Percentiles rank a stretch among this genome's conserved stretches.
phyloP scores from a whole-genome alignment of 805 yeast genomes.

The Starmera caribaea region DNA sequence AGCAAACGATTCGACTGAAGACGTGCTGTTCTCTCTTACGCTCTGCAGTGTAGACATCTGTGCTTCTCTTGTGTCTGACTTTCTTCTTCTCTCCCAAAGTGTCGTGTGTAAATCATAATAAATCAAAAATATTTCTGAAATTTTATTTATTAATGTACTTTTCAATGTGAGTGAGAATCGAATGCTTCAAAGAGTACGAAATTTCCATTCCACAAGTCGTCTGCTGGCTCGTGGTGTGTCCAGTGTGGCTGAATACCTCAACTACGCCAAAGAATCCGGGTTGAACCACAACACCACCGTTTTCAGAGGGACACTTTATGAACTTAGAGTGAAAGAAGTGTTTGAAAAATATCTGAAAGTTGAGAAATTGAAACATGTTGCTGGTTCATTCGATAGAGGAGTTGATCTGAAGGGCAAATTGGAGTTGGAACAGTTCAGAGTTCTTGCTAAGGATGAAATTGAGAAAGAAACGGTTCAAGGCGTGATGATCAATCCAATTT shows the following conservation, averaged over 20 bases:
- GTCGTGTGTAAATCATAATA: too few relatives aligned
- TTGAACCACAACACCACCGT: slow-evolving; percentile 25
- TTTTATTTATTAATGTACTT: too few relatives aligned
- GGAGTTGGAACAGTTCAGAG: slow-evolving; percentile 17
- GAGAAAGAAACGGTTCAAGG: slow-evolving; percentile 36
- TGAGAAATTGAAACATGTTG: not conserved
- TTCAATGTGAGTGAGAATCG: too few relatives aligned
- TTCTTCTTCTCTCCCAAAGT: too few relatives aligned
- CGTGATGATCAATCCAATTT: slow-evolving; percentile 19
- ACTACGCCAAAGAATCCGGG: slow-evolving; percentile 16
- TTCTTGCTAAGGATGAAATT: slow-evolving; percentile 14
- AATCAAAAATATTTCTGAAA: too few relatives aligned
- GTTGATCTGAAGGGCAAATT: slow-evolving; percentile 1
- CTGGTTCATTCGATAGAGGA: slow-evolving; percentile 2
- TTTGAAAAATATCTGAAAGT: slow-evolving; percentile 20
- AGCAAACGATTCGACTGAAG: not conserved
- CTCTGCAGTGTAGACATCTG: too few relatives aligned
- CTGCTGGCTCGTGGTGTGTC: too few relatives aligned
- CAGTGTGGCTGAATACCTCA: slow-evolving; percentile 17
- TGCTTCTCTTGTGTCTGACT: too few relatives aligned
- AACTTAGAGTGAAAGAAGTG: slow-evolving; percentile 31
- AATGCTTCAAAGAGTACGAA: not conserved
- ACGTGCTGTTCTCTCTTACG: not conserved
- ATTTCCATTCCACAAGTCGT: not conserved
- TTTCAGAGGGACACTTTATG: slow-evolving; percentile 48